Percentiles rank a stretch among this genome's conserved stretches.
These are phyloP conservation scores for Citrus cavaleriei DNA, from an alignment of 345 rosid species.

Conservation along the genomic window DNA sequence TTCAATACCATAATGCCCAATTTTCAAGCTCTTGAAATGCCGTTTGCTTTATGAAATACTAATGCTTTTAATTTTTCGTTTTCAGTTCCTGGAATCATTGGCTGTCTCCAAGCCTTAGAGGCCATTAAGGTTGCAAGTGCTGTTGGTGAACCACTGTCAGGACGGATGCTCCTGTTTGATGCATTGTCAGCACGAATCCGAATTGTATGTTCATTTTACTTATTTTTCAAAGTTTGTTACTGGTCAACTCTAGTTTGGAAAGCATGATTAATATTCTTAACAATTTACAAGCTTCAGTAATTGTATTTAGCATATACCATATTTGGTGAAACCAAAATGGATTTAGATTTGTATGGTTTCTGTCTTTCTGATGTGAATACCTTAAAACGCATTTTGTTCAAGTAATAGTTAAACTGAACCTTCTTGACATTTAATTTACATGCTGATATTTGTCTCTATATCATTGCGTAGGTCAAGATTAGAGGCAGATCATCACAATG, in stretches of 20 bases:
- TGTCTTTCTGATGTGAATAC: background rate
- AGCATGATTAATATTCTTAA: background rate
- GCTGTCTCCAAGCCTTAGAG: constrained; percentile 97
- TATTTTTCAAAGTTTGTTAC: background rate
- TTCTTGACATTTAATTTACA: background rate
- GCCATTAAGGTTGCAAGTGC: constrained; percentile 81
- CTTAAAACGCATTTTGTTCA: background rate
- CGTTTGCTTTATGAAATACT: background rate
- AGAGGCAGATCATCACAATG: constrained; percentile 73
- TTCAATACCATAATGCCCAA: background rate
- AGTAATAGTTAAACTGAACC: background rate
- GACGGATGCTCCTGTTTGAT: constrained; percentile 89
- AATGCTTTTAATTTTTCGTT: background rate
- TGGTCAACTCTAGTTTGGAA: background rate
- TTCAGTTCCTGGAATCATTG: constrained; percentile 91
- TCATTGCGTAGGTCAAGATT: constrained; percentile 63
- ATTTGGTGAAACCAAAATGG: background rate
- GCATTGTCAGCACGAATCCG: constrained; percentile 84
- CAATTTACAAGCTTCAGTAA: background rate
- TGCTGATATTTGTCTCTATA: background rate
- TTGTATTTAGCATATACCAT: background rate
- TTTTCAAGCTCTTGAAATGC: background rate
- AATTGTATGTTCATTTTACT: constrained; percentile 40
- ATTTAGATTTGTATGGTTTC: background rate
- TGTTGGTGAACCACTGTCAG: constrained; percentile 85